These are phyloP conservation scores for Coprinellus micaceus DNA, from an alignment of 768 basidiomycete species.

Conservation along the genomic window DNA sequence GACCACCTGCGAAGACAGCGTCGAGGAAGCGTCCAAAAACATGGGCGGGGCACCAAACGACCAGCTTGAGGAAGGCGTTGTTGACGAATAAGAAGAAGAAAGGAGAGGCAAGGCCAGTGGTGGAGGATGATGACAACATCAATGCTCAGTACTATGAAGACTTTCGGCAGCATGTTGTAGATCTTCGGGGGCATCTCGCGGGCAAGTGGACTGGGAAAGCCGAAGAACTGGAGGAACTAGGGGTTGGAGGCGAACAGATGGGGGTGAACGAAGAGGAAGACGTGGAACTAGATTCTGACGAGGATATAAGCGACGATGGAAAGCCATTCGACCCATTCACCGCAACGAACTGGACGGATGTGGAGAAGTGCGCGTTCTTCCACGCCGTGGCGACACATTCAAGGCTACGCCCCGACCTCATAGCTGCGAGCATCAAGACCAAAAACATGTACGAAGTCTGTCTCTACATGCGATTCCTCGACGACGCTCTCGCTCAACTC, in stretches of 20 bases:
- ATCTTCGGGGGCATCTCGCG: constrained; percentile 34
- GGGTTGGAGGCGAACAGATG: background rate
- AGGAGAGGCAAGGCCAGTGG: background rate
- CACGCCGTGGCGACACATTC: constrained; percentile 64
- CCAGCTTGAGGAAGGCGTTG: constrained; percentile 2
- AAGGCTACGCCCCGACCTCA: constrained; percentile 71
- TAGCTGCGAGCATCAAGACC: constrained; percentile 61
- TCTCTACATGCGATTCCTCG: constrained; percentile 57
- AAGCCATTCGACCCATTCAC: constrained; percentile 30
- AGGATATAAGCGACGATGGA: constrained; percentile 16
- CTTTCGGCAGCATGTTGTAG: constrained; percentile 32
- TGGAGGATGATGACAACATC: background rate
- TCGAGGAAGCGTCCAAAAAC: background rate
- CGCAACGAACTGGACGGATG: constrained; percentile 54
- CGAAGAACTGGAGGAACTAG: background rate
- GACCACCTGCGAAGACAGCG: background rate
- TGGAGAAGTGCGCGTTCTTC: constrained; percentile 73
- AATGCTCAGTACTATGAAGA: constrained; percentile 7
- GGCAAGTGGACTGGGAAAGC: background rate
- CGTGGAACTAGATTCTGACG: background rate
- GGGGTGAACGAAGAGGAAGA: constrained; percentile 1
- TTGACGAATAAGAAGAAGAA: constrained; percentile 3
- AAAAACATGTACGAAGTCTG: constrained; percentile 68
- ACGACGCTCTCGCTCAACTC: constrained; percentile 25
- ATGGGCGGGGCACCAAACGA: background rate